Conservation (phyloP, 192 early-diverging fungal species). For the Cetraspora pellucida region DNA sequence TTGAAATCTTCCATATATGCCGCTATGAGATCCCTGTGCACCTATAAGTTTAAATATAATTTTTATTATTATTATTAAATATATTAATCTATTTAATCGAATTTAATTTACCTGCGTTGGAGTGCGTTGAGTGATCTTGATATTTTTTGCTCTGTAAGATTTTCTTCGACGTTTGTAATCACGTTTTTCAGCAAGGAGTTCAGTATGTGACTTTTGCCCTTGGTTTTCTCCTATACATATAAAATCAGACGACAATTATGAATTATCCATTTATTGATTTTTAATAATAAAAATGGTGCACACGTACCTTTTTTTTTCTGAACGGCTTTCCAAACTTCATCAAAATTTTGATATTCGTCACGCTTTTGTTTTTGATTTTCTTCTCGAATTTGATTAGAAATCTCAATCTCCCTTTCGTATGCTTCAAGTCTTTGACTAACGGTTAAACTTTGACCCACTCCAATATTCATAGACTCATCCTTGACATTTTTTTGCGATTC, state of each 20-base stretch:
- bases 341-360: constrained; percentile 31
- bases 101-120: constrained; percentile 30
- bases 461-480: not conserved
- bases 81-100: not conserved
- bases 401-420: constrained; percentile 23
- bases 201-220: constrained; percentile 29
- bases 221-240: constrained; percentile 20
- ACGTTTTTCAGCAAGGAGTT: constrained; percentile 33
- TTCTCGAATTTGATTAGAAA: constrained; percentile 19
- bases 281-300: not conserved
- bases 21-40: constrained; percentile 30
- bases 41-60: constrained; percentile 1
- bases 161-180: constrained; percentile 39
- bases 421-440: constrained; percentile 22
- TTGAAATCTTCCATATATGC: constrained; percentile 37
- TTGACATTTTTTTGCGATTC: not conserved
- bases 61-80: not conserved
- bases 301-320: constrained; percentile 35
- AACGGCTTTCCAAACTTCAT: constrained; percentile 34
- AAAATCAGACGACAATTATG: not conserved
- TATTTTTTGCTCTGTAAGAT: constrained; percentile 38
- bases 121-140: constrained; percentile 33
- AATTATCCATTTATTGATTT: not conserved
- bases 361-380: constrained; percentile 9
- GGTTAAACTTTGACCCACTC: constrained; percentile 18